These are phyloP conservation scores for Aspergillus nomiae DNA, from an alignment of 2,329 filamentous ascomycete species.

Conservation along the genomic window DNA sequence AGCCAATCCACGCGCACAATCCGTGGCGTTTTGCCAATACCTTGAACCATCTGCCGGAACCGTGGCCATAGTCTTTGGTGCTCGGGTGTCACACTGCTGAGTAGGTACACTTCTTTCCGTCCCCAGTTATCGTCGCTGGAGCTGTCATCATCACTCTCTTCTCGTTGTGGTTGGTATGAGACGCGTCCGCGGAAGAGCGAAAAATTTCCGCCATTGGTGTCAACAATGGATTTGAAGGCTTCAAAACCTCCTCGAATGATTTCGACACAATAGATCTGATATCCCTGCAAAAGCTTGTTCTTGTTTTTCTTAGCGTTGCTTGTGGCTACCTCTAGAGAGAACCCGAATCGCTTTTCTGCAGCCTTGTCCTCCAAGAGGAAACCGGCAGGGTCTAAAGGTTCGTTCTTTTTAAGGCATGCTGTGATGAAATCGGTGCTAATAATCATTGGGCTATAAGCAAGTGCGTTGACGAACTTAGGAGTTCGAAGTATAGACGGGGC, in stretches of 20 bases:
- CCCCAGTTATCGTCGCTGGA: slow-evolving; percentile 63
- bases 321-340: slow-evolving; percentile 70
- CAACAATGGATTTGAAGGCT: slow-evolving; percentile 81
- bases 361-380: slow-evolving; percentile 71
- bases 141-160: slow-evolving; percentile 38
- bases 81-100: slow-evolving; percentile 67
- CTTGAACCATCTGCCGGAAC: slow-evolving; percentile 77
- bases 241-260: slow-evolving; percentile 78
- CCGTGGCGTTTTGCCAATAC: slow-evolving; percentile 75
- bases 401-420: slow-evolving; percentile 68
- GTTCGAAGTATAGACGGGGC: slow-evolving; percentile 87
- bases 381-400: slow-evolving; percentile 64
- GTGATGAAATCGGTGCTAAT: slow-evolving; percentile 80
- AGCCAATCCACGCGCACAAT: slow-evolving; percentile 89
- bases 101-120: slow-evolving; percentile 76
- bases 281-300: slow-evolving; percentile 71
- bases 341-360: slow-evolving; percentile 70
- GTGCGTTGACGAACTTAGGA: slow-evolving; percentile 85
- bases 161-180: slow-evolving; percentile 65
- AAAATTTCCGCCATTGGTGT: slow-evolving; percentile 85
- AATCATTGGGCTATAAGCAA: slow-evolving; percentile 78
- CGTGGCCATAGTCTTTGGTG: slow-evolving; percentile 77
- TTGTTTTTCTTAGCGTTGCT: slow-evolving; percentile 73
- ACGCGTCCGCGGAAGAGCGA: slow-evolving; percentile 74
- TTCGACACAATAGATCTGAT: slow-evolving; percentile 82